Conservation (phyloP, 306 rosid genomes). For the Lathyrus oleraceus region DNA sequence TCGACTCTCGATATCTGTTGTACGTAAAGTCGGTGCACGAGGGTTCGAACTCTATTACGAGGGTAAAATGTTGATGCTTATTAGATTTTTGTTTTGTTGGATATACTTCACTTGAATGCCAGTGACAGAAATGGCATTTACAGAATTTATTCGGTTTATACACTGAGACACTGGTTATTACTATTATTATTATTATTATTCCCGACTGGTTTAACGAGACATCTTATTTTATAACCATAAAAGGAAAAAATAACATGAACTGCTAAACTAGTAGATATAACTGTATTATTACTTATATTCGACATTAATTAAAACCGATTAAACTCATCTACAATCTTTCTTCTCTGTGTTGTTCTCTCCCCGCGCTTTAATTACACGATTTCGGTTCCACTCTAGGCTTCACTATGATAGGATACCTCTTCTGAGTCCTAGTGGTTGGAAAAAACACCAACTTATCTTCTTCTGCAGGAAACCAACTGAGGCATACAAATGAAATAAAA, state of each 20-base stretch:
- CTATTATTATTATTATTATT: not conserved
- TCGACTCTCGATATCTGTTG: not conserved
- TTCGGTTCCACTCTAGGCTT: conserved; percentile 41
- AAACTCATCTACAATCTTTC: conserved; percentile 33
- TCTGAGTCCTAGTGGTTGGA: conserved; percentile 93
- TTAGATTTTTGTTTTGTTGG: not conserved
- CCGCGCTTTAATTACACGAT: not conserved
- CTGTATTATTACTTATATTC: not conserved
- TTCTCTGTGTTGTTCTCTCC: not conserved
- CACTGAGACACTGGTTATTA: no score
- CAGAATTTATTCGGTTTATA: not conserved
- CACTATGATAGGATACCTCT: conserved; percentile 79
- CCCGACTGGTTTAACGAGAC: not conserved
- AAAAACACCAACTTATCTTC: conserved; percentile 91
- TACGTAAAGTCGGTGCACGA: not conserved
- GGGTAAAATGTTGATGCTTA: not conserved
- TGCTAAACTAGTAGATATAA: conserved; percentile 27
- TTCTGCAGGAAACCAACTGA: conserved; percentile 92
- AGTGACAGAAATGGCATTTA: not conserved
- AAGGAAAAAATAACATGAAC: not conserved
- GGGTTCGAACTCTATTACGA: not conserved
- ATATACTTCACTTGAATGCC: not conserved
- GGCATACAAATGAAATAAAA: not conserved
- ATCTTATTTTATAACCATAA: conserved; percentile 2
- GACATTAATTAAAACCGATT: not conserved